Base-by-base conservation (phyloP, 306 rosid species). In the Malus domestica region DNA sequence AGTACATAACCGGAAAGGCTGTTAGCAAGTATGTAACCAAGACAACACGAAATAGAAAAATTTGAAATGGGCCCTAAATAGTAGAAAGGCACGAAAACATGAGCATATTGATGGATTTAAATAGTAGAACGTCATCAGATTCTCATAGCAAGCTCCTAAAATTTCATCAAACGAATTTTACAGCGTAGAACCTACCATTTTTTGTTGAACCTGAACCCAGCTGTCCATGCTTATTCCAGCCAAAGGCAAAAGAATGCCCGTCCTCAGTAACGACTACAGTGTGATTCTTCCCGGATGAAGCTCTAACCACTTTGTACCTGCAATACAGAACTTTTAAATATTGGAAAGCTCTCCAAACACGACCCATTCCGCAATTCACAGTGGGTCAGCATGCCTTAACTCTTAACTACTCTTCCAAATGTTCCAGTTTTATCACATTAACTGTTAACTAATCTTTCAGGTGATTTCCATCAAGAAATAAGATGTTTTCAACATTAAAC, bases 181-280 rank as follows among this genome's bases (percentile, higher is more conserved):
- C 40, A 55, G 60, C 45, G 35, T 66, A 67, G 29, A 68, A 78
- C 85, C 76, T 81, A 95, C 99, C 97, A 92, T 87, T 90, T 85
- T 63, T 87, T 1, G 10, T 82, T 29, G 97, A 89, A 69, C 97
- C 99, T 0, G 96, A 84, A 78, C 97, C 99, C 74, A 95, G 86
- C 80, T 95, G 99, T 59, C 99, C 99, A 32, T 95, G 99, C 81
- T 95, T 95, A 85, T 95, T 95, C 97, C 97, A 92, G 46, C 99
- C 99, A 77, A 95, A 95, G n/a, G 97, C 83, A 15, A 95, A 85
- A 65, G 99, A 92, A 49, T 82, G 85, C 13, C 97, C 97, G 72
- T 95, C 97, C 11, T 88, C 96, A 1, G 97, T 90, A 52, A 88
- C 86, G 70, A 90, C 97, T n/a, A 92, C 96, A 0, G 96, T 84